phyloP scores from a whole-genome alignment of 768 basidiomycete genomes.

The Podaxis sp. region DNA sequence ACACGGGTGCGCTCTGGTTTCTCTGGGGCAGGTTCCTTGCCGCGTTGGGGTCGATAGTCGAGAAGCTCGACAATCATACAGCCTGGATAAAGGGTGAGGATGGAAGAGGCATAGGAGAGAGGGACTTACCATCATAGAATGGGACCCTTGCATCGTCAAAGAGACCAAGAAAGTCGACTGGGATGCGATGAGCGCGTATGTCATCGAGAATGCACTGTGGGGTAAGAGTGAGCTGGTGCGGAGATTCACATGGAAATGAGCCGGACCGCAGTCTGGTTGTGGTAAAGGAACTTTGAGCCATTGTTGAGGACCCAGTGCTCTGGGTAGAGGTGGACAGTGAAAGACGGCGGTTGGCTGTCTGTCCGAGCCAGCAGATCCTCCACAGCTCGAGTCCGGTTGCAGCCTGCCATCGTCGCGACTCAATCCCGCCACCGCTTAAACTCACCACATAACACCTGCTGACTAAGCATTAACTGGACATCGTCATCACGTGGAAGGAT shows the following conservation, averaged over 20 bases:
- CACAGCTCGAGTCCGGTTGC: slow-evolving; percentile 69
- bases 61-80: slow-evolving; percentile 84
- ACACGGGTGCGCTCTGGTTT: slow-evolving; percentile 66
- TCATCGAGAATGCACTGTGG: slow-evolving; percentile 77
- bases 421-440: background rate
- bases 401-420: slow-evolving; percentile 55
- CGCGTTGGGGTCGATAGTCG: slow-evolving; percentile 66
- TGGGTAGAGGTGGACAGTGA: slow-evolving; percentile 73
- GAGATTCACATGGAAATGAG: slow-evolving; percentile 1
- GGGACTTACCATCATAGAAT: slow-evolving; percentile 74
- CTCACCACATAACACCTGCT: background rate
- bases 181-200: slow-evolving; percentile 79
- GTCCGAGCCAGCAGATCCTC: slow-evolving; percentile 62
- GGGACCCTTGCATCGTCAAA: slow-evolving; percentile 73
- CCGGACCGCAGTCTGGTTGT: slow-evolving; percentile 68
- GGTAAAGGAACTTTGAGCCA: slow-evolving; percentile 80
- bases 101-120: background rate
- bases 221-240: slow-evolving; percentile 7
- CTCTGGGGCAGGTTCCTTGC: slow-evolving; percentile 56
- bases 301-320: slow-evolving; percentile 85
- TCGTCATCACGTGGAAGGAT: slow-evolving; percentile 4
- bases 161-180: slow-evolving; percentile 80
- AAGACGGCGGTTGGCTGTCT: slow-evolving; percentile 62
- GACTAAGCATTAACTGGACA: slow-evolving; percentile 6
- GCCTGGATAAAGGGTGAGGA: slow-evolving; percentile 41